These are phyloP conservation scores for Ulmus americana DNA, from an alignment of 331 rosid species.

Conservation along the genomic window DNA sequence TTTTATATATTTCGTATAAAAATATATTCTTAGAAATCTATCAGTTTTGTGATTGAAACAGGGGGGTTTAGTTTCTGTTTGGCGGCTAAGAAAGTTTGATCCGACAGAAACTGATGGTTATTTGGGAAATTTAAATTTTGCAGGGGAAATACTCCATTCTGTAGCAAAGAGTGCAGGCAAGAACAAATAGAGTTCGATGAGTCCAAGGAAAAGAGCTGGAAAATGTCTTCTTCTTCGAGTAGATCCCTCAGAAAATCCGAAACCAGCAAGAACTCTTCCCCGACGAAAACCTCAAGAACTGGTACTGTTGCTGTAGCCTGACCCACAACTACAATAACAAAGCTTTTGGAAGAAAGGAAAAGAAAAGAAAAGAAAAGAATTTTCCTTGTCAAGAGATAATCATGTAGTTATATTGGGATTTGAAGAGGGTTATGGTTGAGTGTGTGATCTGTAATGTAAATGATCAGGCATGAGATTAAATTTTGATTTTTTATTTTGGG, in stretches of 20 bases:
- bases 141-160: constrained; percentile 93
- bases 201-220: constrained; percentile 59
- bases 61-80: neutral
- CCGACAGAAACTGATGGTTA: constrained; percentile 11
- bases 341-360: constrained; percentile 2
- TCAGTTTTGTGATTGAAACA: neutral
- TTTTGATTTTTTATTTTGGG: neutral
- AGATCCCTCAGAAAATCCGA: constrained; percentile 55
- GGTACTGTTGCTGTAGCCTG: constrained; percentile 71
- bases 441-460: constrained; percentile 13
- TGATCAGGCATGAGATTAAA: neutral
- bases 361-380: neutral
- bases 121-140: constrained; percentile 16
- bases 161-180: constrained; percentile 85
- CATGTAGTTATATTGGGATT: neutral
- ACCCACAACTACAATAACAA: neutral
- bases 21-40: neutral
- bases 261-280: constrained; percentile 39
- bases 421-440: neutral
- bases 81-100: neutral
- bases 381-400: neutral
- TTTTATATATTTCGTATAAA: too few species aligned
- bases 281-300: constrained; percentile 46
- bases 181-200: constrained; percentile 80
- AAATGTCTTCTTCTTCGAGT: constrained; percentile 29